Evolutionary conservation across 257 asterid species (phyloP).

Genomic region (Capsicum baccatum): DNA sequence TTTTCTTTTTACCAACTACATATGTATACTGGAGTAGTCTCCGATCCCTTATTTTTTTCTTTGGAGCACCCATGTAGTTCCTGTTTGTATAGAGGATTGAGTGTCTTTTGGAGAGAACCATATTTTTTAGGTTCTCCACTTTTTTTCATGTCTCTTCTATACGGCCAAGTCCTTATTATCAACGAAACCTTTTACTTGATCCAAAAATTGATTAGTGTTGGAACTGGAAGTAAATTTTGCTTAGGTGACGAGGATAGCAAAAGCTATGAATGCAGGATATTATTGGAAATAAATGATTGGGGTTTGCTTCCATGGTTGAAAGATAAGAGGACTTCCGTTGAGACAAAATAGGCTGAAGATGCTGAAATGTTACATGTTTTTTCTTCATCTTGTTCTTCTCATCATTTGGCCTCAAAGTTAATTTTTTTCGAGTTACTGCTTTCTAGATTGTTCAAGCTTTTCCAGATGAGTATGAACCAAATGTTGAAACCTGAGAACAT

Average conservation of each 20-base stretch:
- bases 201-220: not conserved
- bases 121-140: no score
- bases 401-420: not conserved
- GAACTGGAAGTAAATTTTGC: conserved; percentile 4
- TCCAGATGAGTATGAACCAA: not conserved
- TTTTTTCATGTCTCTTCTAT: no score
- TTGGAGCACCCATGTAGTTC: no score
- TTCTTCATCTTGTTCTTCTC: conserved; percentile 9
- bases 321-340: not conserved
- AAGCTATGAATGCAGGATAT: not conserved
- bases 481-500: conserved; percentile 21
- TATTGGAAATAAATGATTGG: conserved; percentile 12
- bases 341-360: conserved; percentile 8
- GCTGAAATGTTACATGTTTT: conserved; percentile 10
- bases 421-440: not conserved
- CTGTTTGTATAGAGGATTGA: no score
- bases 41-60: no score
- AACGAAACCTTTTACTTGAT: no score
- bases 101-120: no score
- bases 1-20: conserved; percentile 10
- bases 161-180: no score
- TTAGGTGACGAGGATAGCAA: conserved; percentile 13
- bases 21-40: not conserved
- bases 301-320: conserved; percentile 11
- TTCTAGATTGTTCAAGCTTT: conserved; percentile 2